Base-by-base conservation (phyloP, 352 stramenopile genomes). In the Pythium pyrilobum region DNA sequence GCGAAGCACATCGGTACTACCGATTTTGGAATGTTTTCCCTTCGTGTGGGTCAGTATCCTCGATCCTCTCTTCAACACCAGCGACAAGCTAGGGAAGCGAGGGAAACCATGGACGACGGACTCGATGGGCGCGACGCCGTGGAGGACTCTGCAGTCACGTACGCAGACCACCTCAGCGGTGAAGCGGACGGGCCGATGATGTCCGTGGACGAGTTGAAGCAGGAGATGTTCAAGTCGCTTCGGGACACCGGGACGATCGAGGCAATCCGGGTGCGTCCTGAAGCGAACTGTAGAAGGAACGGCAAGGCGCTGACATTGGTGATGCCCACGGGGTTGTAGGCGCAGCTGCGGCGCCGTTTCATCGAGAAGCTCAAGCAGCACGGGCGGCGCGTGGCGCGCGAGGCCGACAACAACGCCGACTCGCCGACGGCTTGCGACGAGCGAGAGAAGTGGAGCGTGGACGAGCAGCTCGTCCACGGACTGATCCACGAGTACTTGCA, bases 211-310 rank as follows among this genome's bases (percentile, higher is more conserved):
- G 67, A 84, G 60, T 48, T 88, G 32, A 86, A 83, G 52, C 64
- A 81, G 46, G 67, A 73, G 41, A 88, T 90, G 71, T 90, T 88
- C 63, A 67, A 72, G 45, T 79, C 77, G 7, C 74, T 90, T 32
- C 71, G 71, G 10, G 77, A 88, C 41, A 75, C 71, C 2, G 77
- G 79, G 20, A 81, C 77, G 9, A 62, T 86, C 42, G 79, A 89
- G 27, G 52, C 71, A 18, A 78, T 89, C 37, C 71, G 79, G 15
- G 79, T 89, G 28, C 16, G n/a, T 37, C 6, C n/a, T 10, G 6
- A 39, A 20, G 33, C 11, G 11, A 39, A 11, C 20, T 18, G 21
- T 40, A 10, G 34, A 40, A 6, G 10, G 6, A 11, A 40, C 1
- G 10, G 12, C 2, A 40, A 13, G n/a, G 13, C 21, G 34, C 21